These are phyloP conservation scores for Geotrichum reessii DNA, from an alignment of 1,139 yeast genomes.

Conservation along the genomic window DNA sequence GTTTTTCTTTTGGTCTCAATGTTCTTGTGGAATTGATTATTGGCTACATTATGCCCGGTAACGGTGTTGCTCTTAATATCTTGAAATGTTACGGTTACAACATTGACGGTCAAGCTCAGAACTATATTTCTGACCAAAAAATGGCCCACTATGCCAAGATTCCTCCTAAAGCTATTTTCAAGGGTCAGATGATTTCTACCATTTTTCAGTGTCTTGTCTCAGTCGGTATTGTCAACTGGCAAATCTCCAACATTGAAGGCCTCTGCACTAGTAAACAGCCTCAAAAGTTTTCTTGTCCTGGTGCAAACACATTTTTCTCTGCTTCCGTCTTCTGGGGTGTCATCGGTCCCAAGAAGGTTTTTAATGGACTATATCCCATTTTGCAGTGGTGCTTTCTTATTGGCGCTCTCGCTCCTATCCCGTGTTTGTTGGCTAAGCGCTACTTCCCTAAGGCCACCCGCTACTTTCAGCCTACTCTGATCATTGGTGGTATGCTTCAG, in stretches of 20 bases:
- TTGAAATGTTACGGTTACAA: constrained; percentile 54
- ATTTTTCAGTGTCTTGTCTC: constrained; percentile 40
- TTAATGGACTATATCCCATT: constrained; percentile 43
- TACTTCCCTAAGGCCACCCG: constrained; percentile 23
- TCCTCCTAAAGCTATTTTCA: constrained; percentile 57
- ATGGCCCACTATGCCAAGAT: constrained; percentile 55
- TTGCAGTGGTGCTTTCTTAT: constrained; percentile 48
- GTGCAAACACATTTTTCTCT: constrained; percentile 34
- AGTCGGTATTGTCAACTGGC: constrained; percentile 52
- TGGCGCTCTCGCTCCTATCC: constrained; percentile 43
- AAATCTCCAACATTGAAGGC: constrained; percentile 43
- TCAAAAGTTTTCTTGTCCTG: constrained; percentile 33
- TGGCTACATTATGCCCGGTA: constrained; percentile 60
- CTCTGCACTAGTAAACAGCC: constrained; percentile 44
- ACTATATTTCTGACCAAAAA: constrained; percentile 51
- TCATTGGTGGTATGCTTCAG: constrained; percentile 42
- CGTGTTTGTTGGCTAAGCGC: constrained; percentile 39
- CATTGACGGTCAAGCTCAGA: constrained; percentile 58
- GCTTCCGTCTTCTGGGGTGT: constrained; percentile 52
- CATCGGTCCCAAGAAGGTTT: constrained; percentile 55
- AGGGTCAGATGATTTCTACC: constrained; percentile 49
- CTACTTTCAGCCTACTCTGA: constrained; percentile 46
- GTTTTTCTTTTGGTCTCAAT: constrained; percentile 48
- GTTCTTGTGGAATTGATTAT: constrained; percentile 52
- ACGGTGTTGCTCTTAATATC: constrained; percentile 54